Conservation (phyloP, 2,329 filamentous ascomycete species). For the Graphiopsis chlorocephala region DNA sequence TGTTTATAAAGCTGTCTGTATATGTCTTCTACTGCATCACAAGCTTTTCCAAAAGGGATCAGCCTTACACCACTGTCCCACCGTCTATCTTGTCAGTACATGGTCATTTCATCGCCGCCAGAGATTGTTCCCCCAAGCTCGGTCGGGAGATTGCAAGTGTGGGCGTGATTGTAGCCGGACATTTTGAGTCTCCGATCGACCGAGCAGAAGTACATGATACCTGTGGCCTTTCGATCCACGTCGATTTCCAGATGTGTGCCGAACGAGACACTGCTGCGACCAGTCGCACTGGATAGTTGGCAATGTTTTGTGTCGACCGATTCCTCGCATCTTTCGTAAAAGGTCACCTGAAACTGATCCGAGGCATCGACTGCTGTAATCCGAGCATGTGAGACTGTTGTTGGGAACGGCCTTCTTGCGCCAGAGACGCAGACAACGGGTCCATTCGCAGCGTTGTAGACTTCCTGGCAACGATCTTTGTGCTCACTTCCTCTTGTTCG, state of each 20-base stretch:
- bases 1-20: neutral
- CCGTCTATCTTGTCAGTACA: neutral
- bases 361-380: no score
- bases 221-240: neutral
- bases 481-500: conserved; percentile 22
- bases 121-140: neutral
- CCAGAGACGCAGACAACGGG: neutral
- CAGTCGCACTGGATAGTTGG: neutral
- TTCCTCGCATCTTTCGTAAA: neutral
- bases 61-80: neutral
- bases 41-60: neutral
- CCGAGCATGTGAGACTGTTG: no score
- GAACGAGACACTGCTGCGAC: neutral
- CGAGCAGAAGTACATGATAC: neutral
- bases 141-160: neutral
- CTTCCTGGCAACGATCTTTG: no score
- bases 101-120: neutral
- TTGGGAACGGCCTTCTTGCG: neutral
- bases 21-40: neutral
- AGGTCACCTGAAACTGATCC: neutral
- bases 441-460: neutral
- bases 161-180: neutral
- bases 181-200: neutral
- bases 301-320: neutral
- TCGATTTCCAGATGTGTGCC: neutral